Base-by-base conservation (phyloP, 2,329 filamentous ascomycete species). In the Elsinoe fawcettii region DNA sequence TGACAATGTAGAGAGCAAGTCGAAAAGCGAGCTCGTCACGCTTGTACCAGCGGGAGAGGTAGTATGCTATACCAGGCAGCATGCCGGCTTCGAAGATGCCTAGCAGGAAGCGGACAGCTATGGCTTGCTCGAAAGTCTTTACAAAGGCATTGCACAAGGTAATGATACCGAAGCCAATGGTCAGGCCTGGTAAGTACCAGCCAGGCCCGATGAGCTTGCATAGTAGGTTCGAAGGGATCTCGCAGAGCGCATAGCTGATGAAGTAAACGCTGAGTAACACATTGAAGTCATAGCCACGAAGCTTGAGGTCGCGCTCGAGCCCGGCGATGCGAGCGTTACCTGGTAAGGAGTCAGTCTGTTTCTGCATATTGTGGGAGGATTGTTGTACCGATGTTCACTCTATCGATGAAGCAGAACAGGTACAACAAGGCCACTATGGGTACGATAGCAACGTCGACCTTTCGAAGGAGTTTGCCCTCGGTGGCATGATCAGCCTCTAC, bases 271-370 rank as follows among this genome's bases (percentile, higher is more conserved):
- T 68, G 2, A 75, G 66, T 0, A 71, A 70, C 30, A 73, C 65
- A 57, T 74, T 75, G 73, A 90, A 95, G 65, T 87, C 76, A 4
- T 75, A 70, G 1, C 79, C 77, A 1, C 77, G 77, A 76, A 92
- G 81, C 27, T 78, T 61, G 6, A 93, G 73, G 58, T 86, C 82
- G 14, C 76, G 67, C 59, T 78, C 71, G 1, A 84, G 69, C 7
- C 80, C 79, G 14, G 76, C 80, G 25, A 83, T 74, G 63, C 80
- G 80, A 1, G 81, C 89, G 72, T 78, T 93, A 6, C 37, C 37
- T 41, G 37, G 12, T 32, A 32, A 32, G 30, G 6, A 6, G 30
- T 32, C 30, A 32, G 30, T 32, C n/a, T 32, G 12, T 12, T 32
- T 7, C 37, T 5, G n/a, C 6, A 5, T n/a, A 20, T 41, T 7